Conservation (phyloP, 257 asterid species). For the Eustoma russellianum region DNA sequence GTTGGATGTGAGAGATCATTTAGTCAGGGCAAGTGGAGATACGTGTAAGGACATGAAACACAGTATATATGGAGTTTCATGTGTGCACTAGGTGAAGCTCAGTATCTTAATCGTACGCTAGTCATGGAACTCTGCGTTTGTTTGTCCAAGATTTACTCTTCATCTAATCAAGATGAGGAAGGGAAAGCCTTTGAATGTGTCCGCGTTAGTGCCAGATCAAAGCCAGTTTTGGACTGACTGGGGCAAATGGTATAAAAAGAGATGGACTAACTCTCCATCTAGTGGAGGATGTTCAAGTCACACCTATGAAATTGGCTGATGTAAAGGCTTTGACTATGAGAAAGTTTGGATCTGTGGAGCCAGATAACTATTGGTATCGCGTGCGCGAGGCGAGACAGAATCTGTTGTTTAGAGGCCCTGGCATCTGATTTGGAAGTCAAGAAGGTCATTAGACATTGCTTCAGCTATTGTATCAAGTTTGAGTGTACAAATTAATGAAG, state of each 20-base stretch:
- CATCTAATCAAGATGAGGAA: conserved; percentile 61
- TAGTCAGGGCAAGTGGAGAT: conserved; percentile 55
- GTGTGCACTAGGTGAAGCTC: conserved; percentile 91
- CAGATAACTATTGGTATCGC: conserved; percentile 69
- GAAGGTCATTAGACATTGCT: conserved; percentile 50
- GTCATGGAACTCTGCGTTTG: conserved; percentile 73
- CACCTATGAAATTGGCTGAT: conserved; percentile 57
- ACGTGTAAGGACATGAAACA: conserved; percentile 75
- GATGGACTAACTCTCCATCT: conserved; percentile 51
- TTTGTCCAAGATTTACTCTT: conserved; percentile 57
- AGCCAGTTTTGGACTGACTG: conserved; percentile 58
- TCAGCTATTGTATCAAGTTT: conserved; percentile 50
- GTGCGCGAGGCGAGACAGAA: conserved; percentile 75
- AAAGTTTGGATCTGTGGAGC: conserved; percentile 64
- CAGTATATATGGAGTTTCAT: conserved; percentile 75
- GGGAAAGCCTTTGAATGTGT: conserved; percentile 77
- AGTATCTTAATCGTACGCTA: conserved; percentile 76
- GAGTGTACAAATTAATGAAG: too few relatives aligned
- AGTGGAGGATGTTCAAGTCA: conserved; percentile 54
- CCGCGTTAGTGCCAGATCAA: conserved; percentile 54
- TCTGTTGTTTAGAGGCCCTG: conserved; percentile 60
- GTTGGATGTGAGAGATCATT: conserved; percentile 57
- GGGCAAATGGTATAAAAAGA: conserved; percentile 44
- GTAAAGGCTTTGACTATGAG: conserved; percentile 55
- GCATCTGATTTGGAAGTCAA: conserved; percentile 61